Evolutionary conservation across 139 green algal genomes (phyloP).

Genomic region (Pycnococcus provasolii): DNA sequence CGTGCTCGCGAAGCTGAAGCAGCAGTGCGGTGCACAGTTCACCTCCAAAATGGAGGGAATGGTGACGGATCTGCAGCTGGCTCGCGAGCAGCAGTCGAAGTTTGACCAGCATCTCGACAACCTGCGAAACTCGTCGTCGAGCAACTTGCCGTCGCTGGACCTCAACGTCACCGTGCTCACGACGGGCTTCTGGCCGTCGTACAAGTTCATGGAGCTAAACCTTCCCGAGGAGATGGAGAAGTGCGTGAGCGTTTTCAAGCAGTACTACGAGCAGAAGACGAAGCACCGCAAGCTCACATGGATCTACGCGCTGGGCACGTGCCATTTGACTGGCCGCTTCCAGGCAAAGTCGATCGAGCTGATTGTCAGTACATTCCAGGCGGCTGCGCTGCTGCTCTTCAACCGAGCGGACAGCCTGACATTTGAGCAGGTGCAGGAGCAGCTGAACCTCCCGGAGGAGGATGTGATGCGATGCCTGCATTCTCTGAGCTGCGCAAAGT

Average conservation of each 20-base stretch:
- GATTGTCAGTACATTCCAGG: conserved; percentile 69
- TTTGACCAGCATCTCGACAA: conserved; percentile 6
- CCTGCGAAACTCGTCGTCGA: neutral
- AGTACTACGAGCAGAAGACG: conserved; percentile 62
- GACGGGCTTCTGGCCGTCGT: conserved; percentile 72
- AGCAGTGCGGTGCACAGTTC: conserved; percentile 95
- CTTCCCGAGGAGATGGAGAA: conserved; percentile 80
- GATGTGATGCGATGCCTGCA: conserved; percentile 75
- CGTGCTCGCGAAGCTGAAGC: conserved; percentile 90
- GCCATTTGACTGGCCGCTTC: conserved; percentile 71
- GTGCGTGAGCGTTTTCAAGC: conserved; percentile 71
- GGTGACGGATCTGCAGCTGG: conserved; percentile 78
- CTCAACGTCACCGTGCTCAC: conserved; percentile 84
- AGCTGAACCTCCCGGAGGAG: conserved; percentile 72
- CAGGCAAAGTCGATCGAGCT: conserved; percentile 75
- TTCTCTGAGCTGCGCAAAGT: conserved; percentile 76
- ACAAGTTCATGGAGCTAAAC: conserved; percentile 75
- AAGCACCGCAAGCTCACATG: conserved; percentile 85
- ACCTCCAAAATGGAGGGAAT: conserved; percentile 97
- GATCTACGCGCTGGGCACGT: conserved; percentile 82
- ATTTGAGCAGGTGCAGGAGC: conserved; percentile 66
- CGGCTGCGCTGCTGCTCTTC: conserved; percentile 77
- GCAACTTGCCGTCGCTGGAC: conserved; percentile 44
- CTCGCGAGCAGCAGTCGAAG: conserved; percentile 70
- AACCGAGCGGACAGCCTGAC: conserved; percentile 62